Evolutionary conservation across 805 yeast genomes (phyloP), one percentile per base, ranked within the genome.

Genomic region (Citeromyces matritensis): DNA sequence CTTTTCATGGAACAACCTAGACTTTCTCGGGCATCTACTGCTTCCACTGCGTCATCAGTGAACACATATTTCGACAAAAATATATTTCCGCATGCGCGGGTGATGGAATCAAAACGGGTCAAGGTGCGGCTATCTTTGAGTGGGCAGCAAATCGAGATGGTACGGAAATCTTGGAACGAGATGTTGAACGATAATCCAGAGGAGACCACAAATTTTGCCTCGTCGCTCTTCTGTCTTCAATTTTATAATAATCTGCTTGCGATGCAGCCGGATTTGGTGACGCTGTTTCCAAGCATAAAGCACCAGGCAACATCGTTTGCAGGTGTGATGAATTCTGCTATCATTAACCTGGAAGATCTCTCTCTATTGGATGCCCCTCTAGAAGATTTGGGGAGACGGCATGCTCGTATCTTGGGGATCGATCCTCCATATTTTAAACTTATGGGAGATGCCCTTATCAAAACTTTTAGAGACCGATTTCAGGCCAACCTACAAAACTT

Each of bases 261-360:
- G 0, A 66, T 70, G 65, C 70, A 66, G 40, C 73, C 82, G 0
- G 56, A 55, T 9, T 57, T 83, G 37, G 83, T 75, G 40, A 60
- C 57, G 26, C 47, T 73, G 45, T 80, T 78, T 48, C 93, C 94
- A 0, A 70, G 81, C 5, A 70, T 81, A 39, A 66, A 67, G 38
- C 85, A 79, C 46, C 94, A 83, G 53, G 84, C 91, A 1, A 68
- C 72, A 10, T 68, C 86, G 6, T 76, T 82, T 57, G 84, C 88
- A 0, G 85, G 86, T 4, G 82, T 82, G 12, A 49, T 83, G 42
- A 67, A 80, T 19, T 62, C 72, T 27, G 79, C 86, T 2, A 69
- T 82, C 36, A 52, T 65, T 19, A 72, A 71, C 40, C 55, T 82
- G 32, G 85, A 78, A 33, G 63, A 73, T 39, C 56, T 81, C 32